Evolutionary conservation across 2,329 filamentous ascomycete species (phyloP), one percentile per base, ranked within the genome.

Genomic region (Cytospora piceicola): DNA sequence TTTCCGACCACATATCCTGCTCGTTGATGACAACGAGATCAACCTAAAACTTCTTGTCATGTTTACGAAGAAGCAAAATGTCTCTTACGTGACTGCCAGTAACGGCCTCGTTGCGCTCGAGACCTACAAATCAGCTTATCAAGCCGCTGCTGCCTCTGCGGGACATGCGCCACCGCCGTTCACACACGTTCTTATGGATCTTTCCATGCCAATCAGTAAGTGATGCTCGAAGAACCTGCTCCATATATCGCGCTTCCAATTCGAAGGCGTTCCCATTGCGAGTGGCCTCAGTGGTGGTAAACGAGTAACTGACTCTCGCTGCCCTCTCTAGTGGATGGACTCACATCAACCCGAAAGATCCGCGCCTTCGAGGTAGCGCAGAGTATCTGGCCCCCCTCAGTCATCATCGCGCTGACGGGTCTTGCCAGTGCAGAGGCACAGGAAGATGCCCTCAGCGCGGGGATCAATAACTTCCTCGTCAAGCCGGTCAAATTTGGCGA

Each of bases 391-490:
- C 69, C 74, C 2, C 78, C 78, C 0, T 78, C 81, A 0, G 80
- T 77, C 0, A 79, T 86, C 32, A 81, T 86, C 55, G 84, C 83
- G 0, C 71, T 86, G 29, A 85, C 83, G 1, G 84, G 83, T 0
- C 73, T 85, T 27, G 83, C 82, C 1, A 83, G 80, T 58, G 76
- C 78, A 0, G 79, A 80, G 60, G 82, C 81, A 0, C 77, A 81
- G 58, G 76, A 79, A 46, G 81, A 85, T 66, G 83, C 83, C 0
- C 79, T 81, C 51, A 77, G 76, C 5, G 78, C 76, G 24, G 83
- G 83, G 0, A 78, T 85, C 24, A 81, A 85, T 69, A 63, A 83
- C 1, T 84, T 83, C 65, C 66, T 85, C 60, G 81, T 82, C 20
- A 85, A 85, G 72, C 83, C 83, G 0, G 80, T 85, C 9, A 71